A percentile compares a stretch with the other conserved stretches of the same genome.
Evolutionary conservation across 1,139 yeast species (phyloP).

Genomic region (Yamadazyma spencermartinsiae): DNA sequence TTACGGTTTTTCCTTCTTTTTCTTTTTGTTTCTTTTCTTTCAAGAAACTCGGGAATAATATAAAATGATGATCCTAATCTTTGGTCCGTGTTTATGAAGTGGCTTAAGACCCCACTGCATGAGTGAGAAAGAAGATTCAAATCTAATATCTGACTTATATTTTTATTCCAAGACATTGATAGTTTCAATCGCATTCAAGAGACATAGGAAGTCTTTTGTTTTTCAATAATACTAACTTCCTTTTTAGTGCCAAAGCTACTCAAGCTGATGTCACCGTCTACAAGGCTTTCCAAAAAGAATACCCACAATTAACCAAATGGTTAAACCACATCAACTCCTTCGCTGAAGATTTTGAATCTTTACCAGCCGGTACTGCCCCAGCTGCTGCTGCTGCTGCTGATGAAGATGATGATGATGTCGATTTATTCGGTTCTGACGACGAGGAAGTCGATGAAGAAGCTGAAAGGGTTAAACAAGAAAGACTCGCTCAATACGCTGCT

Average conservation of each 20-base stretch:
- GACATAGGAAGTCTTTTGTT: background rate
- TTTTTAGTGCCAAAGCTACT: slow-evolving; percentile 71
- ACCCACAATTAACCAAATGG: slow-evolving; percentile 97
- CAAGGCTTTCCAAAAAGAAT: slow-evolving; percentile 93
- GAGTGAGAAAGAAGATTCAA: slow-evolving; percentile 71
- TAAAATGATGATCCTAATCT: slow-evolving; percentile 66
- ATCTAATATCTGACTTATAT: slow-evolving; percentile 37
- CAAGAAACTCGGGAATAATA: background rate
- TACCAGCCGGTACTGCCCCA: slow-evolving; percentile 76
- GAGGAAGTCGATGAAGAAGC: slow-evolving; percentile 96
- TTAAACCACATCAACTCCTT: slow-evolving; percentile 95
- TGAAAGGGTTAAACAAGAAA: slow-evolving; percentile 93
- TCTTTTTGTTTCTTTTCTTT: slow-evolving; percentile 2
- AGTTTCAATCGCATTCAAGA: slow-evolving; percentile 1
- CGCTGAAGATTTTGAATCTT: slow-evolving; percentile 76
- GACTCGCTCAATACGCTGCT: slow-evolving; percentile 96
- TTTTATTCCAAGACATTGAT: background rate
- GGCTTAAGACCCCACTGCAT: slow-evolving; percentile 91
- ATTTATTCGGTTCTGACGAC: slow-evolving; percentile 91
- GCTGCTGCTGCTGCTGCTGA: slow-evolving; percentile 64
- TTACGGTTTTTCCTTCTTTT: slow-evolving; percentile 1
- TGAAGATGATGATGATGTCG: slow-evolving; percentile 89
- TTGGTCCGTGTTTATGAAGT: slow-evolving; percentile 98
- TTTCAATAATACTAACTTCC: slow-evolving; percentile 21
- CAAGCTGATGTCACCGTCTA: slow-evolving; percentile 93